Evolutionary conservation across 179 eudicot species (phyloP).

Genomic region (Sideroxylon spinosum): DNA sequence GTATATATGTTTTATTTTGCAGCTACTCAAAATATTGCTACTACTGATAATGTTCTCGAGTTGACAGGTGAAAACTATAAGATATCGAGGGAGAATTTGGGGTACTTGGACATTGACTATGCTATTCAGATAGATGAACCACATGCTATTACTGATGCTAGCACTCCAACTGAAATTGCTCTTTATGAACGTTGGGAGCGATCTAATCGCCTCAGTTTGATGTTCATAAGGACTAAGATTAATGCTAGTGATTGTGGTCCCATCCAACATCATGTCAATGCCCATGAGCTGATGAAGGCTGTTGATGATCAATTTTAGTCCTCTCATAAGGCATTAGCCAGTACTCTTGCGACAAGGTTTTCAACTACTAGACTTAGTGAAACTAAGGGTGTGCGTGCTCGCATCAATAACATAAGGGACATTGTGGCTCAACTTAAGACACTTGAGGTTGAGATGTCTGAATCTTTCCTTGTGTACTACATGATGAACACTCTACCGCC

Average conservation of each 20-base stretch:
- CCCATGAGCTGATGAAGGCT: constrained; percentile 16
- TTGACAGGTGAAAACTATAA: not conserved
- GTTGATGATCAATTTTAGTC: constrained; percentile 14
- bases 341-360: not conserved
- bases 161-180: not conserved
- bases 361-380: not conserved
- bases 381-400: not conserved
- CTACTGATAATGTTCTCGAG: not conserved
- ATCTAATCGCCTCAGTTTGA: not conserved
- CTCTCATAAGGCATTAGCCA: not conserved
- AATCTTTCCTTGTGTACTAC: not conserved
- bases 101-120: not conserved
- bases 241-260: not conserved
- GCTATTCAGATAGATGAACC: not conserved
- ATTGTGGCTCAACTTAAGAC: not conserved
- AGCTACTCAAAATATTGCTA: too few relatives aligned
- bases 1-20: too few relatives aligned
- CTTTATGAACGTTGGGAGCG: not conserved
- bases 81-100: not conserved
- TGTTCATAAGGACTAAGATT: not conserved
- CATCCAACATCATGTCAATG: not conserved
- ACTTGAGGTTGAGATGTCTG: not conserved
- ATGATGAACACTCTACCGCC: not conserved
- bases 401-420: constrained; percentile 17
- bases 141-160: not conserved